Percentiles rank a stretch among this genome's conserved stretches.
Evolutionary conservation across 2,329 filamentous ascomycete species (phyloP).

Genomic region (Colletotrichum tropicicola): DNA sequence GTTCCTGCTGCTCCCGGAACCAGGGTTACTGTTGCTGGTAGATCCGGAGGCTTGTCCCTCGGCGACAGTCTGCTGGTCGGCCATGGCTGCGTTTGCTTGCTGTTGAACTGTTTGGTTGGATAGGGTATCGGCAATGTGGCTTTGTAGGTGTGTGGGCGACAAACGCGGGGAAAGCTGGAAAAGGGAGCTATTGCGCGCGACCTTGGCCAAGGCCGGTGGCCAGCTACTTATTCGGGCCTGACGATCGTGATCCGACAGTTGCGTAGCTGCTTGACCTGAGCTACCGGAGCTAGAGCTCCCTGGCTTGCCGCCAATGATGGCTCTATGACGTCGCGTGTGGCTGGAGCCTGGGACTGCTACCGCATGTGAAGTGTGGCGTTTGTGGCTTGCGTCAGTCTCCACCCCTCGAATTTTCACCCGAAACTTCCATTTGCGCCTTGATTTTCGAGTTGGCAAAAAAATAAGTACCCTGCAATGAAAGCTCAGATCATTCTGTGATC

Average conservation of each 20-base stretch:
- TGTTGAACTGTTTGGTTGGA: background rate
- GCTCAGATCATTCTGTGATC: no score
- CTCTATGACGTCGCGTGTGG: constrained; percentile 27
- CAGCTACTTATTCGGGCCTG: constrained; percentile 17
- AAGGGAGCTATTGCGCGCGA: background rate
- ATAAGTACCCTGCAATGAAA: no score
- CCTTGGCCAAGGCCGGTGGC: background rate
- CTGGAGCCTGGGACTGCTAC: background rate
- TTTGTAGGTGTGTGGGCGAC: background rate
- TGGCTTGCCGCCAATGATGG: constrained; percentile 19
- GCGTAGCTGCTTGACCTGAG: constrained; percentile 11
- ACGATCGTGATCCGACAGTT: constrained; percentile 23
- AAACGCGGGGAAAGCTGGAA: background rate
- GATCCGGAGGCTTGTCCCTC: constrained; percentile 14
- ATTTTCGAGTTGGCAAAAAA: no score
- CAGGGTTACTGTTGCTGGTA: no score
- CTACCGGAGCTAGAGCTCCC: constrained; percentile 23
- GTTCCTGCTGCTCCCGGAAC: constrained; percentile 10
- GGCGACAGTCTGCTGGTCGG: constrained; percentile 16
- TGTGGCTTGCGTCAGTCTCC: background rate
- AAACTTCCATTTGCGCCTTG: no score
- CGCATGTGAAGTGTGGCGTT: constrained; percentile 11
- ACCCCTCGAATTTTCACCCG: background rate
- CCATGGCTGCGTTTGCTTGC: background rate
- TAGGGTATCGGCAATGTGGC: background rate